Base-by-base conservation (phyloP, 2,329 filamentous ascomycete species). In the Aspergillus latus region DNA sequence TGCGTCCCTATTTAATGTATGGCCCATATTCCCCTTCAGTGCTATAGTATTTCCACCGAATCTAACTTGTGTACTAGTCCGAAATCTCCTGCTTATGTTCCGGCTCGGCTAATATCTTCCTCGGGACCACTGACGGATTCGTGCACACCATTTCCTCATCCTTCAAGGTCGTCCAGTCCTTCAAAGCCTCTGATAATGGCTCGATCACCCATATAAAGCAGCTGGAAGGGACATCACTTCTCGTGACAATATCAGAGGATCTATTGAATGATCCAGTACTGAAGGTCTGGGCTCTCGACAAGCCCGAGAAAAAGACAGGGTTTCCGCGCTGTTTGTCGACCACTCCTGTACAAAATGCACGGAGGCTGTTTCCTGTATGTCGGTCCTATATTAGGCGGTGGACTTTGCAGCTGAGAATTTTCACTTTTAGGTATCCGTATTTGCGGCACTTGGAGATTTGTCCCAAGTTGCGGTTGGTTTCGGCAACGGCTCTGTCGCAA, bases 281-380 rank as follows among this genome's bases (percentile, higher is more conserved):
- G 58, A 97, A 96, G 73, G 93, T 97, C n/a, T 99, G 94, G 94
- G 93, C 91, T 21, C 80, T 99, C 64, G 92, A 97, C 71, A 95
- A 92, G 75, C 82, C 88, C 3, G 91, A 96, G 64, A 97, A 94
- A 82, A 97, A 95, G 81, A 95, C 90, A 4, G 92, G 92, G 42
- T 80, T 88, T 59, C 94, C 94, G 13, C 90, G 88, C 39, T 97
- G 94, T 71, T 81, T 96, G 63, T 96, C 90, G 69, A 94, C 88
- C 1, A 77, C 97, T 50, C 86, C 82, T 21, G 88, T 99, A 62
- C 89, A 92, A 71, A 97, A 97, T 77, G 92, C 89, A 40, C 85
- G 90, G 70, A 92, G 93, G 70, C 91, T 89, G 65, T 97, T 97
- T 73, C 94, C 94, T n/a, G 89, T 90, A 72, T 65, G 84, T 55